phyloP scores from a whole-genome alignment of 345 rosid genomes.

The Eucalyptus marginata region DNA sequence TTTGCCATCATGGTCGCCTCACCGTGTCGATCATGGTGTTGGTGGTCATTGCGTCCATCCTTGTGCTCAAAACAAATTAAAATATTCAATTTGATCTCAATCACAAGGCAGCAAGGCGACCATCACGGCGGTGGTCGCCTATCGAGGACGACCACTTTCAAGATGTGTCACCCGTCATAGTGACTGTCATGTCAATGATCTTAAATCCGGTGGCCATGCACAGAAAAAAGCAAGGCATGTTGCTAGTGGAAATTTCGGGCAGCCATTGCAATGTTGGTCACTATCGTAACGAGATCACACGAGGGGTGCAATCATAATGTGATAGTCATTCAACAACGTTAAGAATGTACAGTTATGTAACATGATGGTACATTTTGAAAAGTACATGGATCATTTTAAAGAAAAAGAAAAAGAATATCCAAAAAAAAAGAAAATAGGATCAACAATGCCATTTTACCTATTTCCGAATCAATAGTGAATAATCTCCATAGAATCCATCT shows the following conservation, averaged over 20 bases:
- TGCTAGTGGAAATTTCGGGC: background rate
- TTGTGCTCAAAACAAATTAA: background rate
- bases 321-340: background rate
- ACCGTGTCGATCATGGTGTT: background rate
- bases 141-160: background rate
- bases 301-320: accelerated
- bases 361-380: background rate
- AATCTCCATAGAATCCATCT: too few species aligned
- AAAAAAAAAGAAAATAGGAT: too few species aligned
- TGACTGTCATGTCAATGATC: background rate
- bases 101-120: background rate
- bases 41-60: background rate
- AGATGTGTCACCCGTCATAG: background rate
- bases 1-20: background rate
- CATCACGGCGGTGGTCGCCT: background rate
- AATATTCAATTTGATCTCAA: background rate
- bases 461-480: too few species aligned
- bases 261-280: background rate
- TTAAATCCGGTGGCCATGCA: background rate
- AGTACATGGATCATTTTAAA: background rate
- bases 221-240: background rate
- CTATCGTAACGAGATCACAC: accelerated
- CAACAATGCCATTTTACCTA: too few species aligned
- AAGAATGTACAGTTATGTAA: background rate
- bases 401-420: too few species aligned